phyloP scores from a whole-genome alignment of 2,329 filamentous ascomycete species.

The Helotiales sp. region DNA sequence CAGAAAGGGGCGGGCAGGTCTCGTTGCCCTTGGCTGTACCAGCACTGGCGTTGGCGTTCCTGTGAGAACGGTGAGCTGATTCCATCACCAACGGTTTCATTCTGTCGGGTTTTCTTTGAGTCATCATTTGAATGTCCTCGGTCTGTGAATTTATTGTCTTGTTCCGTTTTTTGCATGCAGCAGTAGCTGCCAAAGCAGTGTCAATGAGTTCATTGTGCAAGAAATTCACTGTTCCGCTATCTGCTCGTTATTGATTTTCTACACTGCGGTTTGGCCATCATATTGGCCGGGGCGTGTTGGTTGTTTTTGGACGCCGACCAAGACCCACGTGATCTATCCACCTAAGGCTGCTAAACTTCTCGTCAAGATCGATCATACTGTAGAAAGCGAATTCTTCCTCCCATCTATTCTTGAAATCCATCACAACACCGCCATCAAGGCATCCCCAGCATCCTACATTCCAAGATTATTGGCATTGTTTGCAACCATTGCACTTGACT shows the following conservation, averaged over 20 bases:
- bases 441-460: constrained; percentile 29
- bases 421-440: constrained; percentile 32
- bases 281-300: background rate
- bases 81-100: constrained; percentile 28
- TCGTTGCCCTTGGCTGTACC: constrained; percentile 13
- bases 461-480: constrained; percentile 19
- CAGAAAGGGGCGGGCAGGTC: constrained; percentile 19
- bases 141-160: constrained; percentile 7
- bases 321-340: constrained; percentile 7
- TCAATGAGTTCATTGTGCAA: background rate
- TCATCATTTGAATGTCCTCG: constrained; percentile 5
- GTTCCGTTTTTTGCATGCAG: background rate
- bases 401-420: constrained; percentile 9
- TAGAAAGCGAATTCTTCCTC: constrained; percentile 3
- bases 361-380: background rate
- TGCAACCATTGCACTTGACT: constrained; percentile 21
- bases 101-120: constrained; percentile 19
- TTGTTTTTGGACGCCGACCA: background rate
- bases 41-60: constrained; percentile 28
- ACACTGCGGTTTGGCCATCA: background rate
- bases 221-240: background rate
- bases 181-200: background rate
- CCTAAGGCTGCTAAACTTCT: constrained; percentile 3
- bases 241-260: constrained; percentile 3
- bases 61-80: constrained; percentile 32